Conservation (phyloP, 2,329 filamentous ascomycete genomes). For the Hypomyces rosellus region DNA sequence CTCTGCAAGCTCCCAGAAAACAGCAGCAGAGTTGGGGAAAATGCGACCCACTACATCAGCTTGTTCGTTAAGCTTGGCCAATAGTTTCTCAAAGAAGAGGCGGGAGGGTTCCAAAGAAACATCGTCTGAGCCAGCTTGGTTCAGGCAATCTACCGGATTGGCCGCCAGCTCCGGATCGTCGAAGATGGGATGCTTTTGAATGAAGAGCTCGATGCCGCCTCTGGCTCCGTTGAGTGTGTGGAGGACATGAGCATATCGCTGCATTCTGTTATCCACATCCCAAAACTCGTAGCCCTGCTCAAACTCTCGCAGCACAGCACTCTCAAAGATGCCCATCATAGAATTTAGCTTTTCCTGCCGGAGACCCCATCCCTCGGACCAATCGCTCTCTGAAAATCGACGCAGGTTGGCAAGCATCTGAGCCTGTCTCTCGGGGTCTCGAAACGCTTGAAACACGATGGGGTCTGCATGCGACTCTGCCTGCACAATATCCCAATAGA, state of each 20-base stretch:
- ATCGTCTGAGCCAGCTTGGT: slow-evolving; percentile 56
- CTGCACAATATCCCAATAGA: slow-evolving; percentile 75
- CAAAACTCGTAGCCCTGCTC: slow-evolving; percentile 84
- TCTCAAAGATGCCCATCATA: slow-evolving; percentile 82
- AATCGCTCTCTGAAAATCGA: slow-evolving; percentile 75
- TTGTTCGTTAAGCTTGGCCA: slow-evolving; percentile 76
- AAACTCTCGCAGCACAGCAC: slow-evolving; percentile 83
- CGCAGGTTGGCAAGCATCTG: slow-evolving; percentile 78
- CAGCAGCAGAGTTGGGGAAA: slow-evolving; percentile 64
- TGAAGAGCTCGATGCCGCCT: slow-evolving; percentile 75
- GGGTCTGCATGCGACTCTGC: slow-evolving; percentile 72
- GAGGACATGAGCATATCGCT: slow-evolving; percentile 79
- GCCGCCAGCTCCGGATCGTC: slow-evolving; percentile 59
- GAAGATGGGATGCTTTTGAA: slow-evolving; percentile 83
- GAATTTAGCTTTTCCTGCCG: slow-evolving; percentile 65
- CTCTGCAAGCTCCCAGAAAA: slow-evolving; percentile 73
- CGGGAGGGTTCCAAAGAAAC: slow-evolving; percentile 76
- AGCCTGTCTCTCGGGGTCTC: slow-evolving; percentile 84
- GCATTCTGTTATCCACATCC: slow-evolving; percentile 86
- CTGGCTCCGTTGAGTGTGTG: slow-evolving; percentile 74
- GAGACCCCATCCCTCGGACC: slow-evolving; percentile 63
- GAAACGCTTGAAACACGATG: slow-evolving; percentile 77
- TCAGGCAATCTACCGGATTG: slow-evolving; percentile 75
- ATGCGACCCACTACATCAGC: slow-evolving; percentile 71
- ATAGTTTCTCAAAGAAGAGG: slow-evolving; percentile 70